Evolutionary conservation across 1,284 basidiomycete species (phyloP).

Genomic region (Ganoderma leucocontextum): DNA sequence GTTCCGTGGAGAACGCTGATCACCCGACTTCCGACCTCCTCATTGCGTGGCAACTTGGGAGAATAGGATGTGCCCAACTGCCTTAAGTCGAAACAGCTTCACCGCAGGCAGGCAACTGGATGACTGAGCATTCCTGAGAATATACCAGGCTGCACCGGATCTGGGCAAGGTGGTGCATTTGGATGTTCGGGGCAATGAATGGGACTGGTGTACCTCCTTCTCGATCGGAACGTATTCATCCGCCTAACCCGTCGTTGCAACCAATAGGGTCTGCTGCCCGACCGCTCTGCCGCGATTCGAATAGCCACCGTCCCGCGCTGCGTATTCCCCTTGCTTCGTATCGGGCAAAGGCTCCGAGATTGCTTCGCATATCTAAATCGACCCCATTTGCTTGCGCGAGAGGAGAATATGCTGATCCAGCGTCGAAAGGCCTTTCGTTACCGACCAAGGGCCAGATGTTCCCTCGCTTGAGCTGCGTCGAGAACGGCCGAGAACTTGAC

Average conservation of each 20-base stretch:
- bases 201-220: not conserved
- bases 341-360: not conserved
- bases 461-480: not conserved
- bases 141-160: constrained; percentile 18
- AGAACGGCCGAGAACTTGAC: not conserved
- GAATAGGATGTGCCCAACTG: constrained; percentile 15
- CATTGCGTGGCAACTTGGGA: constrained; percentile 28
- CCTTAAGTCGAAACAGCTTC: constrained; percentile 15
- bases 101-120: constrained; percentile 18
- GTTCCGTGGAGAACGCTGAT: constrained; percentile 18
- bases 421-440: not conserved
- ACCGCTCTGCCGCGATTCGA: not conserved
- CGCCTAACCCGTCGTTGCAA: not conserved
- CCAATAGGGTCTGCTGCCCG: not conserved
- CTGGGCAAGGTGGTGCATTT: not conserved
- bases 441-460: not conserved
- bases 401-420: not conserved
- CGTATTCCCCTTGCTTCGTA: not conserved
- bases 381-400: not conserved
- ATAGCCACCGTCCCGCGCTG: constrained; percentile 2
- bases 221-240: not conserved
- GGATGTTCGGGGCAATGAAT: not conserved
- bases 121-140: constrained; percentile 32
- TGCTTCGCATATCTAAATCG: not conserved
- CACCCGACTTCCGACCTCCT: constrained; percentile 26